Evolutionary conservation across 305 asterid genomes (phyloP).

Genomic region (Salvia sclarea): DNA sequence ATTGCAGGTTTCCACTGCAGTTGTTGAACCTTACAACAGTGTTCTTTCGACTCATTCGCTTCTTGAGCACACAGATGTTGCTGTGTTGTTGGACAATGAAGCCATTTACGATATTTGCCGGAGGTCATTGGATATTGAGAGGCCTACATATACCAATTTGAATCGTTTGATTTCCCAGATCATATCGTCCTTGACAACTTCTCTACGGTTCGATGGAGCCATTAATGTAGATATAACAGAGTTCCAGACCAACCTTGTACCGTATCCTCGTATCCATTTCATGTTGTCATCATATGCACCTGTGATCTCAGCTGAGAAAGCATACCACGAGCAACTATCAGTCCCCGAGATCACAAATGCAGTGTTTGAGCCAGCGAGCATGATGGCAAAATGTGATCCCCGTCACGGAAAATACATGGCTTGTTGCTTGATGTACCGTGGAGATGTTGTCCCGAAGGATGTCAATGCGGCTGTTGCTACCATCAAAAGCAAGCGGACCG

Average conservation of each 20-base stretch:
- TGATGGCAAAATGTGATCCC: constrained; percentile 63
- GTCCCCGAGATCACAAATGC: constrained; percentile 58
- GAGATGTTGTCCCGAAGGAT: constrained; percentile 63
- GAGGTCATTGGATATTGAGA: constrained; percentile 53
- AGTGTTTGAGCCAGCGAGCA: constrained; percentile 56
- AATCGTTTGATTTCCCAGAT: constrained; percentile 52
- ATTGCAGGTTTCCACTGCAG: constrained; percentile 58
- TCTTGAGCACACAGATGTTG: constrained; percentile 56
- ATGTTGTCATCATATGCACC: constrained; percentile 59
- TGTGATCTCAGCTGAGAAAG: constrained; percentile 57
- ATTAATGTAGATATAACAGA: constrained; percentile 53
- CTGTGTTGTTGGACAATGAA: constrained; percentile 53
- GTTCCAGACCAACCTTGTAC: constrained; percentile 59
- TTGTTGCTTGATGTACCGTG: constrained; percentile 60
- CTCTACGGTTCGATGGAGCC: constrained; percentile 55
- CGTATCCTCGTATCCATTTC: constrained; percentile 61
- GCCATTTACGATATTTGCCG: constrained; percentile 55
- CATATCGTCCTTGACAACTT: constrained; percentile 54
- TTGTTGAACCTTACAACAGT: constrained; percentile 59
- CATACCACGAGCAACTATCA: constrained; percentile 58
- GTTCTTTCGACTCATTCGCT: constrained; percentile 56
- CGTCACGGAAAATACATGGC: constrained; percentile 63
- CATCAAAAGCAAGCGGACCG: constrained; percentile 54
- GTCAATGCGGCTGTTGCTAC: constrained; percentile 64
- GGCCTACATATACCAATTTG: constrained; percentile 53